Percentiles rank a stretch among this genome's conserved stretches.
phyloP scores from a whole-genome alignment of 2,329 filamentous ascomycete genomes.

The Phyllosticta citribraziliensis region DNA sequence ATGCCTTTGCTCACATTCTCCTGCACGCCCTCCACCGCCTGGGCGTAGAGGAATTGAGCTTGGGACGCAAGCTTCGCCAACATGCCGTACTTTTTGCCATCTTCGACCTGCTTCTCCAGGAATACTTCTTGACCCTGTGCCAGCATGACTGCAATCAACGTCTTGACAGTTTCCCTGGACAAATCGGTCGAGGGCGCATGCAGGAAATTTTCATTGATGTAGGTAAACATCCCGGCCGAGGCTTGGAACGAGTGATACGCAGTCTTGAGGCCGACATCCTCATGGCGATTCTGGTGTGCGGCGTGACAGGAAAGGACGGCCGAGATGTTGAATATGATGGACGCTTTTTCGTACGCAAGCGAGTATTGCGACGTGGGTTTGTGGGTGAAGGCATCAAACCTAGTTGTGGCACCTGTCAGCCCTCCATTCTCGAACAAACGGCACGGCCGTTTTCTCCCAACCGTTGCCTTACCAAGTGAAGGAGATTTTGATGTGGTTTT shows the following conservation, averaged over 20 bases:
- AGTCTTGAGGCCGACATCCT: constrained; percentile 88
- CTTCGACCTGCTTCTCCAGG: constrained; percentile 86
- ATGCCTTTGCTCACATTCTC: constrained; percentile 85
- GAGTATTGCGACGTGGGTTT: constrained; percentile 97
- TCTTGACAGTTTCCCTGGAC: constrained; percentile 91
- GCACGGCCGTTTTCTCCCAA: neutral
- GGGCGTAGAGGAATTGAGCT: constrained; percentile 75
- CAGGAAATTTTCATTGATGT: constrained; percentile 99
- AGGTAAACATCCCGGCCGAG: constrained; percentile 98
- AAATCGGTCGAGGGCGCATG: constrained; percentile 95
- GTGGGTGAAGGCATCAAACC: constrained; percentile 99
- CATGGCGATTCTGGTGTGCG: constrained; percentile 80
- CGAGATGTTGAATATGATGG: constrained; percentile 98
- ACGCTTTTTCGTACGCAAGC: constrained; percentile 94
- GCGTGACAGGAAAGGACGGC: constrained; percentile 94
- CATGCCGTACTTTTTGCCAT: constrained; percentile 85
- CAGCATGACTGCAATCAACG: constrained; percentile 82
- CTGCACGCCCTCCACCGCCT: constrained; percentile 81
- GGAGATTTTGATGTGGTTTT: constrained; percentile 97
- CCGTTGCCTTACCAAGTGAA: constrained; percentile 72
- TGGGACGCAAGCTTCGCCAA: constrained; percentile 90
- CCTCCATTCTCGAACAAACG: neutral
- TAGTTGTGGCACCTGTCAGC: constrained; percentile 26
- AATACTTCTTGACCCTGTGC: constrained; percentile 97
- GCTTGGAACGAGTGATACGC: constrained; percentile 98